Evolutionary conservation across 495 filamentous ascomycete species (phyloP), one percentile per base, ranked within the genome.

Genomic region (Amorphotheca resinae): DNA sequence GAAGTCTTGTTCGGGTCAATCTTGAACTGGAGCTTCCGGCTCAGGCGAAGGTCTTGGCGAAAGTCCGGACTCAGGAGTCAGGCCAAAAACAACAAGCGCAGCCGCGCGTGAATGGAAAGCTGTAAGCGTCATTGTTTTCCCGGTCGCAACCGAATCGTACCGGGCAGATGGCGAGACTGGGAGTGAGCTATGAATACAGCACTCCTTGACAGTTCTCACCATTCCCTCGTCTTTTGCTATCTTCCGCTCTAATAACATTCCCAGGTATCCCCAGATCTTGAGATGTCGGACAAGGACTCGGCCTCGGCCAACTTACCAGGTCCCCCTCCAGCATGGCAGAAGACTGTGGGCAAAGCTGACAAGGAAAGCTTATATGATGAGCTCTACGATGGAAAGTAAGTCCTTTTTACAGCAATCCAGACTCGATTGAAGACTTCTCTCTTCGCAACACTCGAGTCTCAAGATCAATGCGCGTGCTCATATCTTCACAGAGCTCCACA

Each of bases 361-460:
- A 74, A 70, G 26, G 84, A 87, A 14, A 77, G 74, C 34, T 79
- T 88, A 47, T 84, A 81, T 59, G 81, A 88, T 44, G 72, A 83
- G 49, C 61, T 93, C 9, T 80, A 80, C 52, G 73, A 81, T 41
- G 78, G 84, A 62, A 84, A 79, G 85, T 93, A 75, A 47, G 87
- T 47, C n/a, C n/a, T n/a, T n/a, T n/a, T n/a, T n/a, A n/a, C n/a
- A n/a, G n/a, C n/a, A n/a, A n/a, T n/a, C 25, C 28, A 33, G 36
- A 41, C 23, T 12, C 15, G 23, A 14, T 2, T 45, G 28, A 36
- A 20, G n/a, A 21, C 42, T 43, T 25, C 44, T 41, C 11, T 15
- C 22, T 33, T 7, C 25, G 26, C 33, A 9, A 11, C n/a, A n/a
- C n/a, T n/a, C n/a, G n/a, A n/a, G n/a, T n/a, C n/a, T n/a, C n/a